These are phyloP conservation scores for Erythrophleum fordii DNA, from an alignment of 306 rosid species.

Conservation along the genomic window DNA sequence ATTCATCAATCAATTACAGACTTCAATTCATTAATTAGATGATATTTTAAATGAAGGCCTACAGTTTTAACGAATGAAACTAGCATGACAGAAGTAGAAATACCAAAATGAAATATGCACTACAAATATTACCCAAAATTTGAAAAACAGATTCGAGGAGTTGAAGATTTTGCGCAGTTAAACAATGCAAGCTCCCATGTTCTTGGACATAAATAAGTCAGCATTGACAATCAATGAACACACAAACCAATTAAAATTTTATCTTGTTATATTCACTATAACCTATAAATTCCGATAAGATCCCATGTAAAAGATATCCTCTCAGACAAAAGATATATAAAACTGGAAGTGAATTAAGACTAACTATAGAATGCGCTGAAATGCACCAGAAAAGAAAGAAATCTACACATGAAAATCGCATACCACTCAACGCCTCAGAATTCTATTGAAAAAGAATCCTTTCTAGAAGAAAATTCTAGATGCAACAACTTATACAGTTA, in stretches of 20 bases:
- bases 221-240: background rate
- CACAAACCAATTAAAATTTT: background rate
- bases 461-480: background rate
- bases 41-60: no score
- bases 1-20: no score
- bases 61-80: background rate
- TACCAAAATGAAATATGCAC: background rate
- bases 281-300: background rate
- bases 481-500: conserved; percentile 31
- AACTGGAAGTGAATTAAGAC: background rate
- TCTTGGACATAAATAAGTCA: background rate
- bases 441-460: background rate
- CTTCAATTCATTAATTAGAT: no score
- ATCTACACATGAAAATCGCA: background rate
- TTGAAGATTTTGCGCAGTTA: no score
- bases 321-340: background rate
- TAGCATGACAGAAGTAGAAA: background rate
- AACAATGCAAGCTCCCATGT: background rate
- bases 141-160: no score
- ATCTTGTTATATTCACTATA: background rate
- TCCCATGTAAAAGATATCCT: background rate
- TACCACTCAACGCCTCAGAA: background rate
- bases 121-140: no score
- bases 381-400: no score
- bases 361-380: background rate